Base-by-base conservation (phyloP, 768 basidiomycete species). In the Phlebiopsis gigantea region DNA sequence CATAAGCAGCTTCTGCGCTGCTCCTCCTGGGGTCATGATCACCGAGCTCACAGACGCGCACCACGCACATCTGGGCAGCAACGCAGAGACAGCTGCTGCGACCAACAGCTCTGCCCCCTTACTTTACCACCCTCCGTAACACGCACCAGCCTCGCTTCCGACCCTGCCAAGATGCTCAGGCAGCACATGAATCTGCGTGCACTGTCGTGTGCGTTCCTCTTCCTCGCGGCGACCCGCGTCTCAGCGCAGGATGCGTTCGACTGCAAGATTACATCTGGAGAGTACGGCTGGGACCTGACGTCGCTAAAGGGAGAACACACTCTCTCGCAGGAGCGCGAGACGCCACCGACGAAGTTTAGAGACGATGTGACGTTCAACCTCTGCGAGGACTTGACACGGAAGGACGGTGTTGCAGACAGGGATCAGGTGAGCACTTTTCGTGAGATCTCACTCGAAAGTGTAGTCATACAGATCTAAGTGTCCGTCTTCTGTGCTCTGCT, bases 301-400 rank as follows among this genome's bases (percentile, higher is more conserved):
- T 56, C 66, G 19, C 74, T 91, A 30, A 69, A 67, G 30, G 84
- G 82, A 46, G 77, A 77, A 63, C 78, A 82, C 55, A 72, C 70
- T 14, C 67, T 81, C 49, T 76, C 69, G 55, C 31, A 34, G 7
- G 82, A 76, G 50, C 77, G 82, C 46, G 69, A 77, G 8, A 76
- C 79, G 28, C 88, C 88, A 4, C 91, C 91, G 26, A 85, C 78
- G n/a, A 73, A 64, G 10, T 82, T 77, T 64, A 56, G 77, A 7
- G 85, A 91, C 60, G 74, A 76, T 15, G 68, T 91, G 10, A 73
- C 76, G 58, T 86, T 92, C 64, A 74, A 91, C 67, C 63, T 93
- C 39, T 93, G 91, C 64, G 75, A 69, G 15, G 83, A 86, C 54
- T 66, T 93, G 55, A 66, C 74, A 46, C 61, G 52, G 24, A 65